Conservation (phyloP, 495 filamentous ascomycete genomes). For the Penicillium parvum region DNA sequence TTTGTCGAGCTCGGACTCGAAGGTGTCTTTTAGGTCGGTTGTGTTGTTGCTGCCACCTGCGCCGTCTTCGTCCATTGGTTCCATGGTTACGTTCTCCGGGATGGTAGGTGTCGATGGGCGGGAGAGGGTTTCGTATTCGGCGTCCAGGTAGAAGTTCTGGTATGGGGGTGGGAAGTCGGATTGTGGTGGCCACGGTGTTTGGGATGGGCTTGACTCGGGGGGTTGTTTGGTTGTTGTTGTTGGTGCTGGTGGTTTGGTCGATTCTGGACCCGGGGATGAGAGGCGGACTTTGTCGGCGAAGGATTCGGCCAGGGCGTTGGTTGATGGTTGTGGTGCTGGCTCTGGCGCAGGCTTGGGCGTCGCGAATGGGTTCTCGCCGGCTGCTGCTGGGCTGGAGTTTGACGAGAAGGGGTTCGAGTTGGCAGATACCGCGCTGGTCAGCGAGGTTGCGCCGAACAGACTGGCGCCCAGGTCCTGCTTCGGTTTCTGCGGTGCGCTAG, state of each 20-base stretch:
- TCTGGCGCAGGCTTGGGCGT: constrained; percentile 33
- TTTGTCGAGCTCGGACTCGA: constrained; percentile 78
- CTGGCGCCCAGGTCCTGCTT: constrained; percentile 54
- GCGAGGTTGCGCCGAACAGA: constrained; percentile 48
- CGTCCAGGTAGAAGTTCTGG: constrained; percentile 77
- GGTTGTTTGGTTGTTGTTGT: constrained; percentile 32
- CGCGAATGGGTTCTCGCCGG: constrained; percentile 46
- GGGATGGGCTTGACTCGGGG: constrained; percentile 28
- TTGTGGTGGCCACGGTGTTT: constrained; percentile 68
- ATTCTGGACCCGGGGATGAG: constrained; percentile 35
- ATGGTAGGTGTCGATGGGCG: constrained; percentile 39
- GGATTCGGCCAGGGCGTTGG: constrained; percentile 55
- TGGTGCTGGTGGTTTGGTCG: too few relatives aligned
- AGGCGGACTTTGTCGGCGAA: constrained; percentile 66
- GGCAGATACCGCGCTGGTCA: constrained; percentile 44
- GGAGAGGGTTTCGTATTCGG: constrained; percentile 81
- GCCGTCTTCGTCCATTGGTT: constrained; percentile 53
- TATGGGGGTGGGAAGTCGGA: constrained; percentile 64
- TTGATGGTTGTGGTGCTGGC: constrained; percentile 19
- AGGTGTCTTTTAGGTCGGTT: constrained; percentile 75
- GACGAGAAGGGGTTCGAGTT: constrained; percentile 56
- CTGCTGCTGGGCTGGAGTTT: constrained; percentile 16
- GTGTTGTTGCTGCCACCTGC: constrained; percentile 37
- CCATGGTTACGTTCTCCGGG: constrained; percentile 51
- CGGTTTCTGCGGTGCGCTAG: constrained; percentile 17